Conservation (phyloP, 495 filamentous ascomycete species). For the Xylaria acuta region DNA sequence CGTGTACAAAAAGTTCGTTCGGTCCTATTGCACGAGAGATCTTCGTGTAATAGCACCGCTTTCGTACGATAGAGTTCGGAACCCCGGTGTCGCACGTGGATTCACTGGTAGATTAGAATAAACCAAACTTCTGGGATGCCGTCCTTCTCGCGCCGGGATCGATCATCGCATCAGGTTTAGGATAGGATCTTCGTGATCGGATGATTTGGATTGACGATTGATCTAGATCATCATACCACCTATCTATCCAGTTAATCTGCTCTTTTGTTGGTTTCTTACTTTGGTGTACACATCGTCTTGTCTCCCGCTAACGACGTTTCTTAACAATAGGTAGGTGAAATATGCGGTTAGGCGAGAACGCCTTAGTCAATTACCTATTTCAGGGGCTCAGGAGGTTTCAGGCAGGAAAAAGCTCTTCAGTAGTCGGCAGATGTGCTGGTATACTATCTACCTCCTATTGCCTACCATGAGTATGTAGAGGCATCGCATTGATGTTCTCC, state of each 20-base stretch:
- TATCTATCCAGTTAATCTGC: not conserved
- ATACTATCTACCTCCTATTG: not conserved
- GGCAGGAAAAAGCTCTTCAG: not conserved
- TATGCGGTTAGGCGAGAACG: not conserved
- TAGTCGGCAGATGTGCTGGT: not conserved
- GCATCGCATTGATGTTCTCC: not conserved
- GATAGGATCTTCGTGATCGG: not conserved
- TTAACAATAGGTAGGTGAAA: not conserved
- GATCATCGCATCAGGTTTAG: not conserved
- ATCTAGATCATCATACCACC: not conserved
- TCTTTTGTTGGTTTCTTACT: not conserved
- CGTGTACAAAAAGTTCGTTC: not conserved
- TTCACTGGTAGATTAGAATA: slow-evolving; percentile 4
- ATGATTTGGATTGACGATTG: not conserved
- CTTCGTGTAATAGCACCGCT: not conserved
- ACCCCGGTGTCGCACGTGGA: slow-evolving; percentile 15
- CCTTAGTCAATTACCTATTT: not conserved
- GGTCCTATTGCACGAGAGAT: not conserved
- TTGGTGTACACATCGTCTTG: not conserved
- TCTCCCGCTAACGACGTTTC: not conserved
- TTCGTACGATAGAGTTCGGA: not conserved
- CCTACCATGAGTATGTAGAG: not conserved
- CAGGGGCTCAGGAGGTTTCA: slow-evolving; percentile 24
- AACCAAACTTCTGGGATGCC: not conserved
- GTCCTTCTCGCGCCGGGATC: not conserved